phyloP scores from a whole-genome alignment of 2,329 filamentous ascomycete genomes.

The Colletotrichum endophyticum region DNA sequence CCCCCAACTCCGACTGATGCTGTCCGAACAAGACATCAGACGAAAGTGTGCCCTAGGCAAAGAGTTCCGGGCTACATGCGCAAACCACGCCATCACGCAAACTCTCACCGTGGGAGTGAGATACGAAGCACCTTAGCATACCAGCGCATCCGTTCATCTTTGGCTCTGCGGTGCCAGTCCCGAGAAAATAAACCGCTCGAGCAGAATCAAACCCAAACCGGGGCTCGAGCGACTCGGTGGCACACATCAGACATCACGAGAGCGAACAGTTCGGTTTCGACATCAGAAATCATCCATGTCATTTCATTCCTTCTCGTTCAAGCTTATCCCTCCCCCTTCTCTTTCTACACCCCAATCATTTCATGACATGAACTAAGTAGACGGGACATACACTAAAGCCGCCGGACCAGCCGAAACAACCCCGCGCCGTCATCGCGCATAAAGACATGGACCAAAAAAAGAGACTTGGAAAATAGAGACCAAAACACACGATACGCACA shows the following conservation, averaged over 20 bases:
- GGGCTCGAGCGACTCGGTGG: not conserved
- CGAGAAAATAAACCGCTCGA: not conserved
- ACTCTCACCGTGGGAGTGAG: not conserved
- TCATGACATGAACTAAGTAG: constrained; percentile 6
- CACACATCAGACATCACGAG: not conserved
- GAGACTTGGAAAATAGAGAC: not conserved
- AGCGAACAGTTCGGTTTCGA: not conserved
- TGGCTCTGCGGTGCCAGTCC: not conserved
- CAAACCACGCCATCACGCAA: not conserved
- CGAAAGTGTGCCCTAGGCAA: not conserved
- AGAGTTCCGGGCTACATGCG: not conserved
- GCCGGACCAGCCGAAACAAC: constrained; percentile 29
- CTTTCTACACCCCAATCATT: constrained; percentile 10
- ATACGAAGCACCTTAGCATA: not conserved
- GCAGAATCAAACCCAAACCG: not conserved
- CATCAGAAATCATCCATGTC: constrained; percentile 10
- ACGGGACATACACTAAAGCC: constrained; percentile 14
- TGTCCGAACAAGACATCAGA: not conserved
- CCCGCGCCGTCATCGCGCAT: constrained; percentile 8
- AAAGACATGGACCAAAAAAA: constrained; percentile 1
- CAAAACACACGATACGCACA: not conserved
- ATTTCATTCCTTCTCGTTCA: constrained; percentile 12
- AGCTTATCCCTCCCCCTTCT: not conserved
- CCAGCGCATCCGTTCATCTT: not conserved
- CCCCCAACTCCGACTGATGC: not conserved